A percentile compares a stretch with the other conserved stretches of the same genome.
Evolutionary conservation across 2,329 filamentous ascomycete species (phyloP).

Genomic region (Clarireedia paspali): DNA sequence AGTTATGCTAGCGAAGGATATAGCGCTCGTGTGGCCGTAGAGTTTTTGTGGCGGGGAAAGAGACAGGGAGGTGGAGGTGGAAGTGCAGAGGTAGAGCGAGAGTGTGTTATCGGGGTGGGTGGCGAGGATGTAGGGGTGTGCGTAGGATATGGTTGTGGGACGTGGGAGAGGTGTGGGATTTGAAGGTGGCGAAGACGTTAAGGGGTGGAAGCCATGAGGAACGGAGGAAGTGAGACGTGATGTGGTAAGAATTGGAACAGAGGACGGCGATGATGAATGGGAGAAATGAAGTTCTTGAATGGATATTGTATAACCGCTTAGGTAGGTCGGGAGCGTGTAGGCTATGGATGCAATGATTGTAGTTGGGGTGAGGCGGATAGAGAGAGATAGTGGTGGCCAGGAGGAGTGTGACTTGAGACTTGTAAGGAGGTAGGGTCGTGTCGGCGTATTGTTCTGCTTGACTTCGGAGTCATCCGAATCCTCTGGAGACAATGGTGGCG

Average conservation of each 20-base stretch:
- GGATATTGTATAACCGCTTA: constrained; percentile 79
- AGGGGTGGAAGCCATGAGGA: constrained; percentile 37
- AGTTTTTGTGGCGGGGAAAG: constrained; percentile 55
- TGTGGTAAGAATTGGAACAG: constrained; percentile 30
- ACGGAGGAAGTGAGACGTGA: constrained; percentile 44
- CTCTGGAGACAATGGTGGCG: neutral
- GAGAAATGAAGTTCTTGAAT: constrained; percentile 77
- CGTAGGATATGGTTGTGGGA: constrained; percentile 31
- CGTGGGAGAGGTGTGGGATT: neutral
- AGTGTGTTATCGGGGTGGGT: constrained; percentile 66
- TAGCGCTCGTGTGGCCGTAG: constrained; percentile 66
- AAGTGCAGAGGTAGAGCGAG: constrained; percentile 60
- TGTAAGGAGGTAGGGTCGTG: constrained; percentile 48
- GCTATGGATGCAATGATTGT: constrained; percentile 76
- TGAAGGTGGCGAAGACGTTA: constrained; percentile 23
- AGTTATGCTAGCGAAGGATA: constrained; percentile 61
- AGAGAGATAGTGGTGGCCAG: constrained; percentile 72
- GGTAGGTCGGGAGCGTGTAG: constrained; percentile 70
- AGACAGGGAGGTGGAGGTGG: constrained; percentile 44
- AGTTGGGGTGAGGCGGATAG: constrained; percentile 58
- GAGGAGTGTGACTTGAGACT: constrained; percentile 77
- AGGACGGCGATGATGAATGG: constrained; percentile 11
- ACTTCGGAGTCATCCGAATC: neutral
- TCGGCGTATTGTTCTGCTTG: neutral
- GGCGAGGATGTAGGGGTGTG: constrained; percentile 61